Evolutionary conservation across 1,284 basidiomycete species (phyloP).

Genomic region (Ustilago vetiveriae): DNA sequence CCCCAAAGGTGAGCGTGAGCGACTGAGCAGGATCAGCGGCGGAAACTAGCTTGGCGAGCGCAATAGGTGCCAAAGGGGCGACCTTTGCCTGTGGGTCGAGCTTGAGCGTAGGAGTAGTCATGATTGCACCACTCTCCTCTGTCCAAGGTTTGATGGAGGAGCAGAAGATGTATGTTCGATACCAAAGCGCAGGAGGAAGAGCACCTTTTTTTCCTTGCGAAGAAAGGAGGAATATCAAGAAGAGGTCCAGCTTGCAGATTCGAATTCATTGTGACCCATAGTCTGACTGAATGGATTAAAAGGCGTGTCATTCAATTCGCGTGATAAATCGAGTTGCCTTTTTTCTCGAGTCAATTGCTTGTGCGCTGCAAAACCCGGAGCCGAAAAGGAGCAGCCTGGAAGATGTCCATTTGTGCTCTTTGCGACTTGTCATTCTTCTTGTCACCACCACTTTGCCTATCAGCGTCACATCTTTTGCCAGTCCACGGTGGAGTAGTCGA

Average conservation of each 20-base stretch:
- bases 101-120: constrained; percentile 46
- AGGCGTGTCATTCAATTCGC: constrained; percentile 3
- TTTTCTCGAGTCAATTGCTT: constrained; percentile 13
- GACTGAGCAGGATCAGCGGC: constrained; percentile 22
- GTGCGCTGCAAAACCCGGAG: constrained; percentile 16
- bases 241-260: too few species aligned
- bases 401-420: constrained; percentile 3
- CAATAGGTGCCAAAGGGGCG: constrained; percentile 52
- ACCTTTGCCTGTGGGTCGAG: constrained; percentile 56
- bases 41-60: constrained; percentile 48
- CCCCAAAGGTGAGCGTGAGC: constrained; percentile 46
- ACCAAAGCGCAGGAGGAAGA: constrained; percentile 4
- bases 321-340: background rate
- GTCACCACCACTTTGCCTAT: background rate
- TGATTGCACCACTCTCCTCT: constrained; percentile 18
- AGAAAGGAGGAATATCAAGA: background rate
- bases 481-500: background rate
- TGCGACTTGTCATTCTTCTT: background rate
- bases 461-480: background rate
- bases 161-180: background rate
- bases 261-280: too few species aligned
- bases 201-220: constrained; percentile 5
- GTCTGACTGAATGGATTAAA: background rate
- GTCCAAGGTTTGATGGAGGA: constrained; percentile 10
- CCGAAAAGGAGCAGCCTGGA: constrained; percentile 4